These are phyloP conservation scores for Trypanosoma rangeli DNA, from an alignment of 208 protist species.

Conservation along the genomic window DNA sequence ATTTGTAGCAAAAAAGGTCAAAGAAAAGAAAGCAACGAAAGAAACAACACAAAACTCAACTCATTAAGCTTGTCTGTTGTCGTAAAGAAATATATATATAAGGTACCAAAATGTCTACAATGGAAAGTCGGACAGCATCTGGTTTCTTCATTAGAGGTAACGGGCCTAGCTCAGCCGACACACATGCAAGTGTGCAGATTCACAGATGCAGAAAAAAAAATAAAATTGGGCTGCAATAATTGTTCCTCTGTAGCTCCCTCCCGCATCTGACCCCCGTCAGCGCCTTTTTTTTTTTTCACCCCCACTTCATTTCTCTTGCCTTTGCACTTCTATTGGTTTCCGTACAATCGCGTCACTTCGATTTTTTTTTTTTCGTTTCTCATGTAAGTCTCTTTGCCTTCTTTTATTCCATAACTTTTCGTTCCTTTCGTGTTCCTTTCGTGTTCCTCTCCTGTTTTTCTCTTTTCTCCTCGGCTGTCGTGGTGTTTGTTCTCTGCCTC, in stretches of 20 bases:
- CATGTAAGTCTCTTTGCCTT: background rate
- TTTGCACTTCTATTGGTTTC: slow-evolving; percentile 1
- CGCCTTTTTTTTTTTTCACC: background rate
- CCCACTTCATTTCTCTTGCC: background rate
- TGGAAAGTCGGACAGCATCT: no score
- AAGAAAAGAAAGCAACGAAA: no score
- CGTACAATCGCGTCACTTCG: slow-evolving; percentile 12
- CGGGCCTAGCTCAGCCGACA: no score
- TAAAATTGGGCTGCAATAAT: no score
- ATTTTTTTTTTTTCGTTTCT: slow-evolving; percentile 10
- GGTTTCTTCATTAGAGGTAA: no score
- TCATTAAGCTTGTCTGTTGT: no score
- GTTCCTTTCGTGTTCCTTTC: slow-evolving; percentile 6
- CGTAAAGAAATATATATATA: no score
- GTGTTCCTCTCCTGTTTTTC: slow-evolving; percentile 13
- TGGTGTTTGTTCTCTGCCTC: background rate
- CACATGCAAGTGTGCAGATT: background rate
- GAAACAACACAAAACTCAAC: no score
- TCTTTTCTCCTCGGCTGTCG: slow-evolving; percentile 1
- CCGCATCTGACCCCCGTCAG: background rate
- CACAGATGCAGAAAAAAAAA: background rate
- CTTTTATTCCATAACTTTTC: background rate
- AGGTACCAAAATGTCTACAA: no score
- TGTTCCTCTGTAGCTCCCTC: background rate
- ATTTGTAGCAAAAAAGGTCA: no score